Conservation (phyloP, 768 basidiomycete genomes). For the Imleria badia region DNA sequence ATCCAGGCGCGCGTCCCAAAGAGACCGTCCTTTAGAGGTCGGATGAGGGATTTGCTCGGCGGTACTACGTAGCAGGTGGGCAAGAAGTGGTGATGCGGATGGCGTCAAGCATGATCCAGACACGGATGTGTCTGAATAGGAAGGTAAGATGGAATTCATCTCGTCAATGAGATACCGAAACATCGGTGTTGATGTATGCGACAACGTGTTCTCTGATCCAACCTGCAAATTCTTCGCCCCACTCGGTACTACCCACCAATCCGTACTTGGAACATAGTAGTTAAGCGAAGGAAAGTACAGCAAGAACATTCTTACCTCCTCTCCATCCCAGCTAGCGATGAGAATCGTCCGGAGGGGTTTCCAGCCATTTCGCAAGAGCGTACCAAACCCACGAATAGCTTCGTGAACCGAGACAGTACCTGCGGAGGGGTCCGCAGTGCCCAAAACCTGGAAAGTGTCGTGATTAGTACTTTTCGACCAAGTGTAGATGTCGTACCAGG, state of each 20-base stretch:
- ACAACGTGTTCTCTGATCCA: constrained; percentile 83
- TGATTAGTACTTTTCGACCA: not conserved
- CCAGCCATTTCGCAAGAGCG: constrained; percentile 55
- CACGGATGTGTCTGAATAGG: constrained; percentile 50
- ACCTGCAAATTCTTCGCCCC: constrained; percentile 86
- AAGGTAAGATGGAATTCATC: constrained; percentile 26
- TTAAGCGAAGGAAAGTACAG: not conserved
- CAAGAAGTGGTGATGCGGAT: constrained; percentile 76
- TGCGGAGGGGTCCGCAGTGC: constrained; percentile 54
- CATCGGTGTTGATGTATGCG: constrained; percentile 81
- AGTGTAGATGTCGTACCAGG: constrained; percentile 16
- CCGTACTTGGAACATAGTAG: constrained; percentile 49
- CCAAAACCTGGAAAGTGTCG: constrained; percentile 37
- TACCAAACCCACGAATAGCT: constrained; percentile 54
- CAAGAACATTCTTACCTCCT: constrained; percentile 44
- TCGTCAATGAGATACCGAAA: constrained; percentile 30
- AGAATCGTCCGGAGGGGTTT: constrained; percentile 72
- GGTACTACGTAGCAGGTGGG: constrained; percentile 65
- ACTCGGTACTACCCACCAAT: constrained; percentile 87
- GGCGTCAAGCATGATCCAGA: constrained; percentile 50
- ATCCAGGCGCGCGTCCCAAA: constrained; percentile 79
- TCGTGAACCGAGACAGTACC: constrained; percentile 60
- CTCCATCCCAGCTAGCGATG: constrained; percentile 80
- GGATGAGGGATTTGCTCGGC: constrained; percentile 78
- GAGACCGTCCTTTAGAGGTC: constrained; percentile 55